These are phyloP conservation scores for Pichia scutulata DNA, from an alignment of 805 yeast genomes.

Conservation along the genomic window DNA sequence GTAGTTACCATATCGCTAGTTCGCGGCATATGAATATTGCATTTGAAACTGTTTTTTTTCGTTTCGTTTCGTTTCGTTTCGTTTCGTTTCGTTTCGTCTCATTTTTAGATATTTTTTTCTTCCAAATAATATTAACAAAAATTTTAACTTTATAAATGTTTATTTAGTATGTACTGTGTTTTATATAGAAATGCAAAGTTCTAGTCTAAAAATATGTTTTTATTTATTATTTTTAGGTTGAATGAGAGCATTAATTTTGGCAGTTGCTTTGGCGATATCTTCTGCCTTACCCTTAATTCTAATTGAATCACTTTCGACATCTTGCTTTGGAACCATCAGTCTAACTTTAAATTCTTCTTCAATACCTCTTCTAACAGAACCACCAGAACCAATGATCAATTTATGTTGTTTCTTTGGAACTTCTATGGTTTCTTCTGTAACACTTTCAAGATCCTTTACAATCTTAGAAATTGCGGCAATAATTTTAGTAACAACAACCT, in stretches of 20 bases:
- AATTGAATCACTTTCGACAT: constrained; percentile 42
- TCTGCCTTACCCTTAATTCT: constrained; percentile 61
- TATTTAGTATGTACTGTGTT: background rate
- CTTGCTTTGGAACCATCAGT: constrained; percentile 59
- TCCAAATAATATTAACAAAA: background rate
- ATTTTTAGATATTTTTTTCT: too few species aligned
- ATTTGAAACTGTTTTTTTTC: too few species aligned
- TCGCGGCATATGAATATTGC: too few species aligned
- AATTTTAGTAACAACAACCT: constrained; percentile 60
- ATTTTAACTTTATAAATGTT: background rate
- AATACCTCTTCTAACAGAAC: constrained; percentile 61
- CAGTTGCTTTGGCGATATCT: constrained; percentile 54
- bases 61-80: too few species aligned
- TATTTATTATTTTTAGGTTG: constrained; percentile 5
- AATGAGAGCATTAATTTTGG: constrained; percentile 51
- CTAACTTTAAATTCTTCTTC: constrained; percentile 62
- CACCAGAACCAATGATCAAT: constrained; percentile 73
- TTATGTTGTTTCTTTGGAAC: constrained; percentile 71
- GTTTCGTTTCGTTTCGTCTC: too few species aligned
- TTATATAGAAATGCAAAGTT: background rate
- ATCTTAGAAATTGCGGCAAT: constrained; percentile 53
- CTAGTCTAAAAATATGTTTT: background rate
- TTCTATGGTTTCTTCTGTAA: constrained; percentile 42
- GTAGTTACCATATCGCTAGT: too few species aligned
- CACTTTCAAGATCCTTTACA: constrained; percentile 56